phyloP scores from a whole-genome alignment of 1,284 basidiomycete genomes.

The Pascua sp. region DNA sequence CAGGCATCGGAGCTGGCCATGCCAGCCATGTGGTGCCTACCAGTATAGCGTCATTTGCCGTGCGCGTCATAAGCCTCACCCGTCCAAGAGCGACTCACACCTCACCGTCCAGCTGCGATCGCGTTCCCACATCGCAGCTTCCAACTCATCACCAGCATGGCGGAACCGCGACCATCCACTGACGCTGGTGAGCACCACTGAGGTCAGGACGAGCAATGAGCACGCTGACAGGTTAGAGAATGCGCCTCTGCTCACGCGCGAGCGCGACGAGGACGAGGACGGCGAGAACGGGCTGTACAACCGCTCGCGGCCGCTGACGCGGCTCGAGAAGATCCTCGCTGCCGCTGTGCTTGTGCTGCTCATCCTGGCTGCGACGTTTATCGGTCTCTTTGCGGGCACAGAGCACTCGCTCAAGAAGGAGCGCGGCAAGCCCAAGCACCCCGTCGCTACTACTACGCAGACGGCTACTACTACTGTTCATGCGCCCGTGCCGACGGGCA shows the following conservation, averaged over 20 bases:
- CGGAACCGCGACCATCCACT: constrained; percentile 45
- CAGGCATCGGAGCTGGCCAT: too few species aligned
- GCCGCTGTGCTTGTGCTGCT: constrained; percentile 71
- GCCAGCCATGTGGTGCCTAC: too few species aligned
- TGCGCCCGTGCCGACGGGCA: constrained; percentile 34
- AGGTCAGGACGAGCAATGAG: neutral
- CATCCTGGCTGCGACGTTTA: constrained; percentile 76
- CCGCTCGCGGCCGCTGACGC: constrained; percentile 59
- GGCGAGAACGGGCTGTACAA: constrained; percentile 33
- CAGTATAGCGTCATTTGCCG: too few species aligned
- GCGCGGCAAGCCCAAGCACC: constrained; percentile 35
- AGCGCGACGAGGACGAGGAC: constrained; percentile 17
- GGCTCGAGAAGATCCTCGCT: constrained; percentile 79
- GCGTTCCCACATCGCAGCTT: neutral
- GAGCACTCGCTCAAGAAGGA: constrained; percentile 67
- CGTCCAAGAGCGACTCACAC: too few species aligned
- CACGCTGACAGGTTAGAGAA: constrained; percentile 37
- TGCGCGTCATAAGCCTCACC: too few species aligned
- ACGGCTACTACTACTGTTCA: constrained; percentile 17
- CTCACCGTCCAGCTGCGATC: too few species aligned
- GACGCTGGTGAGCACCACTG: constrained; percentile 41
- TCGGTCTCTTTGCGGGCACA: constrained; percentile 86
- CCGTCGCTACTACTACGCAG: constrained; percentile 19
- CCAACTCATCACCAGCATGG: constrained; percentile 24
- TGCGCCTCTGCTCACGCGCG: constrained; percentile 43